Evolutionary conservation across 306 rosid genomes (phyloP).

Genomic region (Albizia julibrissin): DNA sequence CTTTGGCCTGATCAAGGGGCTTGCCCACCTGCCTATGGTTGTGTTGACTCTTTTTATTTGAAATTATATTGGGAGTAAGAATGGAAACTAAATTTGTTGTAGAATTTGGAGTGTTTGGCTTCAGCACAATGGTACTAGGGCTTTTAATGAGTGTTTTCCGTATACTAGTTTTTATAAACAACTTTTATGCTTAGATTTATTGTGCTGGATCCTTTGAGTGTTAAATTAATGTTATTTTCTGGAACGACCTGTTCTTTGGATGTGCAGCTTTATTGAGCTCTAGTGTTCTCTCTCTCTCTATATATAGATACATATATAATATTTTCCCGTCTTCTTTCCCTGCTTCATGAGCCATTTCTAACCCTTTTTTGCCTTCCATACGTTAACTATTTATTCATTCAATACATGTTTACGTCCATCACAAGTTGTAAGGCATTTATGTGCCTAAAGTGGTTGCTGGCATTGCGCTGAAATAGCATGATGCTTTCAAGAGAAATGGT

Average conservation of each 20-base stretch:
- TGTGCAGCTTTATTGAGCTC: not conserved
- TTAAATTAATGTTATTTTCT: not conserved
- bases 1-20: not conserved
- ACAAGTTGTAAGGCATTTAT: constrained; percentile 19
- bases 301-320: too few species aligned
- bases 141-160: not conserved
- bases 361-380: not conserved
- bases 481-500: not conserved
- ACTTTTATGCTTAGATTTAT: not conserved
- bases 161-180: not conserved
- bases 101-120: not conserved
- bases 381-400: not conserved
- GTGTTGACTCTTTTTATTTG: not conserved
- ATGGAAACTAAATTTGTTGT: not conserved
- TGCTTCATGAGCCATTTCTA: not conserved
- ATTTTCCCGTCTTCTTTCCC: not conserved
- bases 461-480: not conserved
- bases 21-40: not conserved
- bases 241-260: not conserved
- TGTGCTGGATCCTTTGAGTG: not conserved
- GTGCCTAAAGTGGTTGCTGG: not conserved
- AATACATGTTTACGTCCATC: constrained; percentile 9
- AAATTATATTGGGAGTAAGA: not conserved
- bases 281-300: not conserved
- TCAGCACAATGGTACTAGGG: not conserved